Percentiles rank a stretch among this genome's conserved stretches.
Evolutionary conservation across 495 filamentous ascomycete species (phyloP).

Genomic region (Penicillium canescens): DNA sequence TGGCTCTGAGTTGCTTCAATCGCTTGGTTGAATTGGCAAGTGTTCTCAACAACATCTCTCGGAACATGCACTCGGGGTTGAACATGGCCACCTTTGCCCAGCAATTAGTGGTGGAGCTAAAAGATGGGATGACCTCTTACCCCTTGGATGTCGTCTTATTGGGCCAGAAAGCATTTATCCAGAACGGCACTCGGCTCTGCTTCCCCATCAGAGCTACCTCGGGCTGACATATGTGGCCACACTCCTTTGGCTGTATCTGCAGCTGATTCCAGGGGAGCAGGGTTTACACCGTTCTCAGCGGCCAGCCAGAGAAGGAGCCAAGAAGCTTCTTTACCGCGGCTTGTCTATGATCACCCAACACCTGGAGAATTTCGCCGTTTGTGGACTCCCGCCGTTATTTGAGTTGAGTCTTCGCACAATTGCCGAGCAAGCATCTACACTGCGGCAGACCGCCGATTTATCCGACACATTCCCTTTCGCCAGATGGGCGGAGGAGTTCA

Average conservation of each 20-base stretch:
- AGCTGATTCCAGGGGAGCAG: constrained; percentile 35
- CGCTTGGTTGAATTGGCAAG: constrained; percentile 49
- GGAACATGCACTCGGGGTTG: constrained; percentile 32
- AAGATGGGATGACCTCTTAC: constrained; percentile 42
- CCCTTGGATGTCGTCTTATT: constrained; percentile 43
- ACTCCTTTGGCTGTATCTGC: constrained; percentile 45
- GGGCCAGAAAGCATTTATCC: constrained; percentile 43
- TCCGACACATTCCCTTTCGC: constrained; percentile 38
- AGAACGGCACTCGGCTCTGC: constrained; percentile 42
- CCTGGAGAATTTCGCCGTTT: constrained; percentile 46
- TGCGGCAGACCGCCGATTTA: constrained; percentile 34
- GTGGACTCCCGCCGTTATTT: constrained; percentile 49
- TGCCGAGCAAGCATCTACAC: constrained; percentile 34
- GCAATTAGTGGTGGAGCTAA: constrained; percentile 41
- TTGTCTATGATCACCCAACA: constrained; percentile 47
- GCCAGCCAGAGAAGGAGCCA: constrained; percentile 42
- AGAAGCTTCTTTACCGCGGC: constrained; percentile 45
- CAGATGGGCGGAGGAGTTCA: constrained; percentile 40
- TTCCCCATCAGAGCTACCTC: constrained; percentile 53
- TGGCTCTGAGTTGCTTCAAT: constrained; percentile 66
- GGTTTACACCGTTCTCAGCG: constrained; percentile 37
- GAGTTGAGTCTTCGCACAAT: constrained; percentile 44
- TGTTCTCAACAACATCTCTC: constrained; percentile 46
- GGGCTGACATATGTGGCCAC: constrained; percentile 48
- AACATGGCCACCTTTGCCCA: constrained; percentile 38